Percentiles rank a stretch among this genome's conserved stretches.
Conservation (phyloP, 345 rosid genomes). For the Camelina laxa region DNA sequence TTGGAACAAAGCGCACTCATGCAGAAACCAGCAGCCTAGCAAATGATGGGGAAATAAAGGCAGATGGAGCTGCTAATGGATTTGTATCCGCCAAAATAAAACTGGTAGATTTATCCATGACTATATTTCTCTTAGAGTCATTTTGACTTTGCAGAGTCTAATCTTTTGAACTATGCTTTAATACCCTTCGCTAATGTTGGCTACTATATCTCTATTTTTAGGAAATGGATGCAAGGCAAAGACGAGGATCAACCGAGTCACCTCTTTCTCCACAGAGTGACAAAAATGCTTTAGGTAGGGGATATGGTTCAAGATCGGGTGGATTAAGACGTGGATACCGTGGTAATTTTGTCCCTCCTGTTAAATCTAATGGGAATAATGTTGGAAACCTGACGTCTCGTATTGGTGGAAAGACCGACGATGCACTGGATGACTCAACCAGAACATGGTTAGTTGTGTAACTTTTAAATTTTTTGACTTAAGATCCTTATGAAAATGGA, state of each 20-base stretch:
- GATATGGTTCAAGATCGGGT: slow-evolving; percentile 63
- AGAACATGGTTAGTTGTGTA: slow-evolving; percentile 68
- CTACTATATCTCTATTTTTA: slow-evolving; percentile 38
- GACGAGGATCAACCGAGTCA: slow-evolving; percentile 66
- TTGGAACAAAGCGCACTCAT: slow-evolving; percentile 68
- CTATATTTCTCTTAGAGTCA: slow-evolving; percentile 9
- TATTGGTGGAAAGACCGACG: slow-evolving; percentile 74
- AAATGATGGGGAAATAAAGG: slow-evolving; percentile 53
- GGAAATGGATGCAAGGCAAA: slow-evolving; percentile 88
- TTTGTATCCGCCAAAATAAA: slow-evolving; percentile 90
- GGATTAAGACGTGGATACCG: slow-evolving; percentile 78
- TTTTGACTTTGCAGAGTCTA: background rate
- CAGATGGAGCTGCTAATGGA: slow-evolving; percentile 60
- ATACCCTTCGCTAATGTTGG: slow-evolving; percentile 35
- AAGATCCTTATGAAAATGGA: slow-evolving; percentile 7
- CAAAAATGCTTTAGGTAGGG: slow-evolving; percentile 49
- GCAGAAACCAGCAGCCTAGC: slow-evolving; percentile 57
- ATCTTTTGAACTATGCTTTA: slow-evolving; percentile 22
- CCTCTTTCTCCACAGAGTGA: slow-evolving; percentile 74
- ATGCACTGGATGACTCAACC: slow-evolving; percentile 80
- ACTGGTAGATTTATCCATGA: slow-evolving; percentile 56
- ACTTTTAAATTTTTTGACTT: slow-evolving; percentile 7
- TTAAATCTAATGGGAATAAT: slow-evolving; percentile 70
- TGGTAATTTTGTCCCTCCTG: slow-evolving; percentile 88
- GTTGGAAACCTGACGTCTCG: slow-evolving; percentile 72